phyloP scores from a whole-genome alignment of 768 basidiomycete genomes.

The Rhizopogon vulgaris region DNA sequence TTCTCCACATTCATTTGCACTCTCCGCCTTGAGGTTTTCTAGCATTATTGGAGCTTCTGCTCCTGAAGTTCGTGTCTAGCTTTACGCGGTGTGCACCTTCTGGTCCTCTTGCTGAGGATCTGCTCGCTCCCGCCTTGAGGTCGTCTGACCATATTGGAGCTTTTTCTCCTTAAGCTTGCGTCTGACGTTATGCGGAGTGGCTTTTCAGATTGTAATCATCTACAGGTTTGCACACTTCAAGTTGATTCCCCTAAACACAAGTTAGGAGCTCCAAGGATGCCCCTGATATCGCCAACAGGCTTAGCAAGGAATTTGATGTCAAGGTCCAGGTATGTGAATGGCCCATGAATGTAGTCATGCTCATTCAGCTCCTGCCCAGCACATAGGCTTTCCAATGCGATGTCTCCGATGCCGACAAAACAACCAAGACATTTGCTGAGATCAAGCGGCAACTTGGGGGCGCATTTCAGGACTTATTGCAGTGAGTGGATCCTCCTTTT shows the following conservation, averaged over 20 bases:
- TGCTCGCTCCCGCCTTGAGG: too few species aligned
- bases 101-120: too few species aligned
- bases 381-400: constrained; percentile 56
- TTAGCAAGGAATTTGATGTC: constrained; percentile 41
- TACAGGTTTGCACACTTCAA: constrained; percentile 36
- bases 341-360: neutral
- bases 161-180: too few species aligned
- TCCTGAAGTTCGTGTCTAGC: too few species aligned
- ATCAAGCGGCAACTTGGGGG: constrained; percentile 45
- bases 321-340: constrained; percentile 29
- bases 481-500: constrained; percentile 21
- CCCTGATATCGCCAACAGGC: constrained; percentile 37
- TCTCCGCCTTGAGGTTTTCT: constrained; percentile 3
- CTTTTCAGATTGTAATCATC: constrained; percentile 30
- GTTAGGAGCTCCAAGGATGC: constrained; percentile 44
- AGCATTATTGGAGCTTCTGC: too few species aligned
- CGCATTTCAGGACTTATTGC: constrained; percentile 53
- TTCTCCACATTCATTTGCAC: constrained; percentile 3
- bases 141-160: too few species aligned
- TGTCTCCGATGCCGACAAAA: constrained; percentile 40
- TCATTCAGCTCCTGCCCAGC: neutral
- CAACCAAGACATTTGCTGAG: constrained; percentile 37
- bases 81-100: too few species aligned
- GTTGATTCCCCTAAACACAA: neutral
- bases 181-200: too few species aligned